Conservation (phyloP, 331 rosid genomes). For the Stylosanthes scabra region DNA sequence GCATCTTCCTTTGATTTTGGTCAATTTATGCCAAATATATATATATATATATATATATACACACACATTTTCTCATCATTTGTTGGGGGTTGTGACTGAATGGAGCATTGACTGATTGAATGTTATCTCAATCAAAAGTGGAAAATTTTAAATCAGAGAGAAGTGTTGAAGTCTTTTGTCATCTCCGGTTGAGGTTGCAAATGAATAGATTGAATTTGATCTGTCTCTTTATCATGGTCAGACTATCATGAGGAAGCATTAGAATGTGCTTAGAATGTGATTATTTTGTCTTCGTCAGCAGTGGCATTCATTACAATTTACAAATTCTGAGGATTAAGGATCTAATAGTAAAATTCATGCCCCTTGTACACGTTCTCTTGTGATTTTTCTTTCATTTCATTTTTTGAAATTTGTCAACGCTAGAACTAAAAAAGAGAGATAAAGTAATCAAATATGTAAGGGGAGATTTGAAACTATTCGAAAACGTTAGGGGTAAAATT, state of each 20-base stretch:
- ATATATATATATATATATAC: background rate
- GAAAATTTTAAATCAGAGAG: conserved; percentile 21
- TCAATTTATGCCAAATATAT: background rate
- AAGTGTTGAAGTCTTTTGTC: background rate
- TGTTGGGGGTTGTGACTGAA: conserved; percentile 18
- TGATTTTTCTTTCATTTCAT: background rate
- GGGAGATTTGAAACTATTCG: too few relatives aligned
- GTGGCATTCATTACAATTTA: background rate
- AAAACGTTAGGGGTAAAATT: too few relatives aligned
- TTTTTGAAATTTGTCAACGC: background rate
- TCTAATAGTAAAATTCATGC: conserved; percentile 3
- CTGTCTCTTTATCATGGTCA: background rate
- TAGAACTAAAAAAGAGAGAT: conserved; percentile 4
- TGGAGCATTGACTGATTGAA: background rate
- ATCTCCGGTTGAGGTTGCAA: conserved; percentile 12
- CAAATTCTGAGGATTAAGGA: background rate
- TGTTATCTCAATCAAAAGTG: conserved; percentile 3
- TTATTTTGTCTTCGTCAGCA: background rate
- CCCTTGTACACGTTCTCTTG: background rate
- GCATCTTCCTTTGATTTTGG: background rate
- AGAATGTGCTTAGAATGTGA: conserved; percentile 5
- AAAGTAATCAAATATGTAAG: background rate
- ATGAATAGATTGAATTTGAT: conserved; percentile 10
- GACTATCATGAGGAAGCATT: background rate
- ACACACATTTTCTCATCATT: conserved; percentile 6